These are phyloP conservation scores for Nakazawaea laoshanensis DNA, from an alignment of 805 yeast genomes.

Conservation along the genomic window DNA sequence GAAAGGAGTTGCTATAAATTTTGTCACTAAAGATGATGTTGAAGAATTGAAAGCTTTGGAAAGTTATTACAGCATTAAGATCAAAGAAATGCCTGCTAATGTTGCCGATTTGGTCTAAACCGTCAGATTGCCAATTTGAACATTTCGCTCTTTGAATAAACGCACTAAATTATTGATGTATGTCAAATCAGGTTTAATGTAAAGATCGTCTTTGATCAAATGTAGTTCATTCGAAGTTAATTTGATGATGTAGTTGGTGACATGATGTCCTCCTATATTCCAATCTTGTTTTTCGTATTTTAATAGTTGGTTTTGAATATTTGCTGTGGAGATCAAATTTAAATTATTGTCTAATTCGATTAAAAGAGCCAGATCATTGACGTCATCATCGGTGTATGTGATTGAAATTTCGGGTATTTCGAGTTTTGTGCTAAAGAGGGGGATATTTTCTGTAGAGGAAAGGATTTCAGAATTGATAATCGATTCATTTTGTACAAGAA, in stretches of 20 bases:
- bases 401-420: conserved; percentile 11
- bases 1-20: conserved; percentile 95
- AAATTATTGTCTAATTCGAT: conserved; percentile 6
- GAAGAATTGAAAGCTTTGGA: conserved; percentile 77
- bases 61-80: conserved; percentile 81
- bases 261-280: conserved; percentile 6
- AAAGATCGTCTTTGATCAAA: conserved; percentile 8
- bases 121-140: conserved; percentile 9
- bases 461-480: conserved; percentile 3
- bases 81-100: conserved; percentile 87
- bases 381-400: conserved; percentile 9
- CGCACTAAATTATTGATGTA: conserved; percentile 15
- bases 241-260: conserved; percentile 5
- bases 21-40: conserved; percentile 75
- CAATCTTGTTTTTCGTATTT: conserved; percentile 7
- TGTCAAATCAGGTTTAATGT: conserved; percentile 13
- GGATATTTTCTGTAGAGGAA: conserved; percentile 2
- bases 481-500: conserved; percentile 6
- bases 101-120: conserved; percentile 18
- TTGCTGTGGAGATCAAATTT: conserved; percentile 1
- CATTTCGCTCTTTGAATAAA: conserved; percentile 16
- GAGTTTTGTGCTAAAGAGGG: conserved; percentile 1
- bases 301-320: conserved; percentile 5
- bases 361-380: conserved; percentile 4
- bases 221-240: conserved; percentile 4